phyloP scores from a whole-genome alignment of 805 yeast species.

The Yamadazyma paraphyllophila region DNA sequence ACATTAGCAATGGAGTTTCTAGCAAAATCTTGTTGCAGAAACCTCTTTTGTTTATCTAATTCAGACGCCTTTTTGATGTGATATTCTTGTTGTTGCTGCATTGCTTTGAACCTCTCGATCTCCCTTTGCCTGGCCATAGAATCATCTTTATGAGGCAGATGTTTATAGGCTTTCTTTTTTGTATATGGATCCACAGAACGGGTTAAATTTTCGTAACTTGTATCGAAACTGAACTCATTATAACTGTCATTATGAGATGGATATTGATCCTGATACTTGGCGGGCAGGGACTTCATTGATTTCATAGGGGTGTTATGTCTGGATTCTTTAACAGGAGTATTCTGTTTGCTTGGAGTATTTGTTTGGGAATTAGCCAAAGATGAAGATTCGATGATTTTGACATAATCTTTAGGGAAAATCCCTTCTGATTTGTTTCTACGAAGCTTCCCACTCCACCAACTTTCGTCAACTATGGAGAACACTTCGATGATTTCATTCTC shows the following conservation, averaged over 20 bases:
- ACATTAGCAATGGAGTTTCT: conserved; percentile 13
- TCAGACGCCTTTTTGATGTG: conserved; percentile 20
- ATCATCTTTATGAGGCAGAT: conserved; percentile 16
- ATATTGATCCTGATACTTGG: conserved; percentile 2
- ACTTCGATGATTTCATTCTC: conserved; percentile 94
- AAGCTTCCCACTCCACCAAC: conserved; percentile 87
- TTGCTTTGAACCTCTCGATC: conserved; percentile 26
- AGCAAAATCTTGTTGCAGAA: conserved; percentile 14
- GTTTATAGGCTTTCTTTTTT: conserved; percentile 2
- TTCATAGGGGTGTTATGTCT: conserved; percentile 15
- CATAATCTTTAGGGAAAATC: conserved; percentile 84
- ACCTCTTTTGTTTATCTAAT: conserved; percentile 11
- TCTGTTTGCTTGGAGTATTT: conserved; percentile 16
- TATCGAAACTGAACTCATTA: conserved; percentile 22
- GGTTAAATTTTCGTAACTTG: conserved; percentile 21
- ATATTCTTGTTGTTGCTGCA: conserved; percentile 32
- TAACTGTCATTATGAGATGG: conserved; percentile 8
- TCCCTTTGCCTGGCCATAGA: conserved; percentile 25
- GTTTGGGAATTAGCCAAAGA: conserved; percentile 7
- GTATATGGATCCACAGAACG: conserved; percentile 5
- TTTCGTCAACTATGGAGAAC: conserved; percentile 74
- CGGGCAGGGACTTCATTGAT: conserved; percentile 14
- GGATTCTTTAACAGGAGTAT: conserved; percentile 10
- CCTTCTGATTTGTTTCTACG: conserved; percentile 81
- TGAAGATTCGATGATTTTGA: conserved; percentile 49